A percentile compares a stretch with the other conserved stretches of the same genome.
Conservation (phyloP, 2,329 filamentous ascomycete genomes). For the Ceratocystis harringtonii region DNA sequence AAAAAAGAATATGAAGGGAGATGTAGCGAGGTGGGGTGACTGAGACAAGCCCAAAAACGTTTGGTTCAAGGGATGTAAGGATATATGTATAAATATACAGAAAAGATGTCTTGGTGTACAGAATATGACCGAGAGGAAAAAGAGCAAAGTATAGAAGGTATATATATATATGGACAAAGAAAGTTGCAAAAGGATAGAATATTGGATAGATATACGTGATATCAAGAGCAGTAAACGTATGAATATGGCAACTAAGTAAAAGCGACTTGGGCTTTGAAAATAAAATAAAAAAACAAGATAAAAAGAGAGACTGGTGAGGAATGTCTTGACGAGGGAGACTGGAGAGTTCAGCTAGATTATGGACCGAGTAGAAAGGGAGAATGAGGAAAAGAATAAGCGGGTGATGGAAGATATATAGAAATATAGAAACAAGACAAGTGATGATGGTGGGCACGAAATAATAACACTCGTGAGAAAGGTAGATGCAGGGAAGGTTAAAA, state of each 20-base stretch:
- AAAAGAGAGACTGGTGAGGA: not conserved
- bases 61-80: not conserved
- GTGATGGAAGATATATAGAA: not conserved
- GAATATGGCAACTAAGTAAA: not conserved
- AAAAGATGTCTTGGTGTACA: not conserved
- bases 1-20: not conserved
- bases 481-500: constrained; percentile 2
- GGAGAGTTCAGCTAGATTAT: constrained; percentile 6
- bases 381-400: not conserved
- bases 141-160: not conserved
- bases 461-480: not conserved
- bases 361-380: not conserved
- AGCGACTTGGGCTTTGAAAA: not conserved
- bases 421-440: constrained; percentile 2
- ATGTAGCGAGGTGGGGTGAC: not conserved
- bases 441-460: not conserved
- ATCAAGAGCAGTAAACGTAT: not conserved
- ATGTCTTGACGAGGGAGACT: constrained; percentile 2
- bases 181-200: not conserved
- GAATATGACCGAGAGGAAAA: not conserved
- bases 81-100: not conserved
- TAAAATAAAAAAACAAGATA: too few species aligned
- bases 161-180: not conserved
- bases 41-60: not conserved
- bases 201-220: not conserved